Evolutionary conservation across 2,329 filamentous ascomycete species (phyloP).

Genomic region (Hypomyces rosellus): DNA sequence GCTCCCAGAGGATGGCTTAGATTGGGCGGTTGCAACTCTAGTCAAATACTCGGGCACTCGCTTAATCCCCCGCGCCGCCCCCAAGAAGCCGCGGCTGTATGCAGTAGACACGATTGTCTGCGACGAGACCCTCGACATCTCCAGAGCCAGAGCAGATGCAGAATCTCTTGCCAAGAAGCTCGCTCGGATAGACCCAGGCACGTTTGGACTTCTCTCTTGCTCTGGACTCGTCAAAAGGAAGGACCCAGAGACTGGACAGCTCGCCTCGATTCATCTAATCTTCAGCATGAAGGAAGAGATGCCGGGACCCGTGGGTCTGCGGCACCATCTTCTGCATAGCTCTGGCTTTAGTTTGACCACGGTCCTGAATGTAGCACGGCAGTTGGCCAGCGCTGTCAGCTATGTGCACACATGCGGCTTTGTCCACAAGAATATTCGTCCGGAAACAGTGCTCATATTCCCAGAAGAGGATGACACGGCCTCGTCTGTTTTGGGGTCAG

Average conservation of each 20-base stretch:
- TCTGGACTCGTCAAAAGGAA: conserved; percentile 19
- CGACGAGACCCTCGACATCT: conserved; percentile 7
- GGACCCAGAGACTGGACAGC: background rate
- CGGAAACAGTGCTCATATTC: conserved; percentile 30
- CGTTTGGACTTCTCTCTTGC: background rate
- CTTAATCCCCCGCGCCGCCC: conserved; percentile 20
- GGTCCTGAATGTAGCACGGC: conserved; percentile 13
- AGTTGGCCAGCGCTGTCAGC: conserved; percentile 20
- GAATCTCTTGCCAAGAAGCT: conserved; percentile 10
- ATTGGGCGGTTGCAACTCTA: conserved; percentile 1
- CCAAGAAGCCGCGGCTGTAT: conserved; percentile 5
- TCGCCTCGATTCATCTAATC: conserved; percentile 9
- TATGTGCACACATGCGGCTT: conserved; percentile 39
- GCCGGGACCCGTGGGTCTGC: background rate
- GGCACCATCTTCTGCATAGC: conserved; percentile 2
- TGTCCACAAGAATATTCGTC: conserved; percentile 42
- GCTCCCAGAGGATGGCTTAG: background rate
- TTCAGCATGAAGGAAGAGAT: conserved; percentile 4
- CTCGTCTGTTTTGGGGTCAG: background rate
- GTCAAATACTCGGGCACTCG: conserved; percentile 15
- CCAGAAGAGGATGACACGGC: background rate
- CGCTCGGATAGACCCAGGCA: background rate
- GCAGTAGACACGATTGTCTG: conserved; percentile 20
- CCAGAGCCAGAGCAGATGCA: conserved; percentile 7
- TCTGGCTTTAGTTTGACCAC: conserved; percentile 22